Base-by-base conservation (phyloP, 2,329 filamentous ascomycete genomes). In the Sporothrix brunneoviolacea region DNA sequence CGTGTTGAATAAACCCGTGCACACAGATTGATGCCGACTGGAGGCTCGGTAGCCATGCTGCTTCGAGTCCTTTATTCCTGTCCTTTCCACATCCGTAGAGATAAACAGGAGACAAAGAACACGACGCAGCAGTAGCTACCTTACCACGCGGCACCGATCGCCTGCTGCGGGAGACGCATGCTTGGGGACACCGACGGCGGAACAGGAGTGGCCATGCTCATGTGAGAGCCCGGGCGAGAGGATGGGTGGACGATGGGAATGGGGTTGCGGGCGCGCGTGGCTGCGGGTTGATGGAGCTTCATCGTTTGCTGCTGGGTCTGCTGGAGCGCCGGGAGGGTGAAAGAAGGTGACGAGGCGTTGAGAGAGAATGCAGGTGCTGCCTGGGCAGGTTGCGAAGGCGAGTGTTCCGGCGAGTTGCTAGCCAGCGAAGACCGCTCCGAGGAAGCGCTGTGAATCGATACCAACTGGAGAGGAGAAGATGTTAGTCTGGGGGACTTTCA, bases 381-480 rank as follows among this genome's bases (percentile, higher is more conserved):
- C 60, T 87, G 84, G 64, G 87, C 82, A 16, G 88, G 87, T 62
- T 93, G 91, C 36, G 93, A 83, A 21, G 93, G 93, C 37, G 91
- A 97, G 42, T 87, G 83, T 62, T 91, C 87, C 37, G 93, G 93
- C 6, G 93, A 97, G 62, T 90, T 91, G 72, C 91, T 96, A 41
- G 91, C 93, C 58, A 96, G 75, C 50, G 93, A 97, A 5, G 91
- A 96, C 58, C 91, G 88, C 71, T 98, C 93, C 54, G 93, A 96
- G 27, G 80, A 81, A 32, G 86, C 83, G 54, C 89, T 94, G 70
- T 91, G 88, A 59, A 96, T 95, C 50, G 90, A 95, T 62, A 91
- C 85, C 65, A 94, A 75, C 88, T 96, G 72, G 18, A 57, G 57
- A 36, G 4, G 22, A 3, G 12, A 10, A 35, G n/a, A n/a, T 30